Evolutionary conservation across 2,329 filamentous ascomycete genomes (phyloP).

Genomic region (Penicillium sp.): DNA sequence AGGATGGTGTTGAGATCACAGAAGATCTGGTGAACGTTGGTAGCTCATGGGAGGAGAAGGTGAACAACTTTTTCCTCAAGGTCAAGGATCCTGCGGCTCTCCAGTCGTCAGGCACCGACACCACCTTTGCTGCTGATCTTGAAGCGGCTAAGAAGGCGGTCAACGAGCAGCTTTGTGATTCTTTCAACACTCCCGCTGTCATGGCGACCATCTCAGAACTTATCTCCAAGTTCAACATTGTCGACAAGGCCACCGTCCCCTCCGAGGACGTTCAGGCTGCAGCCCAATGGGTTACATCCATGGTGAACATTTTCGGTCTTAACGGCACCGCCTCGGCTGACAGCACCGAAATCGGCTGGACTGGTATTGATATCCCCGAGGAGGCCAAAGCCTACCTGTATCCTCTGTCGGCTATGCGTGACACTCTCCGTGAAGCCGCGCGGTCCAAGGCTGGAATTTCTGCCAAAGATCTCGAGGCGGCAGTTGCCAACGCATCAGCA

Average conservation of each 20-base stretch:
- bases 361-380: constrained; percentile 61
- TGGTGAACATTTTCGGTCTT: constrained; percentile 81
- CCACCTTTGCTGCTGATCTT: constrained; percentile 49
- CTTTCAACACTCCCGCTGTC: constrained; percentile 78
- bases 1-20: constrained; percentile 87
- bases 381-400: constrained; percentile 61
- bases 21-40: constrained; percentile 74
- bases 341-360: constrained; percentile 58
- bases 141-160: constrained; percentile 56
- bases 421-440: constrained; percentile 57
- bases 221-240: constrained; percentile 71
- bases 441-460: constrained; percentile 48
- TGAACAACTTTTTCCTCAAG: constrained; percentile 69
- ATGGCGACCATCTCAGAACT: constrained; percentile 77
- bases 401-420: constrained; percentile 56
- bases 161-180: constrained; percentile 71
- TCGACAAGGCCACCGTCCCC: constrained; percentile 47
- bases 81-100: constrained; percentile 47
- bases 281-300: constrained; percentile 76
- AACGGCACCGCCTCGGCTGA: constrained; percentile 41
- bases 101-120: constrained; percentile 25
- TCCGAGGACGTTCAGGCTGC: constrained; percentile 52
- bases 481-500: constrained; percentile 32
- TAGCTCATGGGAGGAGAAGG: constrained; percentile 73
- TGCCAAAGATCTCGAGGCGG: constrained; percentile 37